Evolutionary conservation across 1,284 basidiomycete genomes (phyloP).

Genomic region (Acaromyces ingoldii): DNA sequence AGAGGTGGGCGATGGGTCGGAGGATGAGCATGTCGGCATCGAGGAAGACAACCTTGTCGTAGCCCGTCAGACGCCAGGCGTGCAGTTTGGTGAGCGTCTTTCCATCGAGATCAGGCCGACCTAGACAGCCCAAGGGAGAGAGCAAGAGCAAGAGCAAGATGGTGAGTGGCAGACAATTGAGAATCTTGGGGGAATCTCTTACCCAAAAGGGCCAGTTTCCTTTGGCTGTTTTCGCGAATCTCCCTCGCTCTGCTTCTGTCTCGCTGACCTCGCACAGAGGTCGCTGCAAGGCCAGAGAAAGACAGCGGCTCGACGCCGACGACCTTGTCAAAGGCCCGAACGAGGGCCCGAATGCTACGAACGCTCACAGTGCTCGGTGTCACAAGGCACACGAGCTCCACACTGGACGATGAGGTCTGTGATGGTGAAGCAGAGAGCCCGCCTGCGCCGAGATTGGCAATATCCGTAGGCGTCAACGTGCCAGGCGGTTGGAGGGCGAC

Average conservation of each 20-base stretch:
- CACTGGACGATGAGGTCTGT: too few relatives aligned
- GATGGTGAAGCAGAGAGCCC: constrained; percentile 47
- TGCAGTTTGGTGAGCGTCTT: constrained; percentile 87
- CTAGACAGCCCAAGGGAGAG: too few relatives aligned
- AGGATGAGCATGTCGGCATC: constrained; percentile 93
- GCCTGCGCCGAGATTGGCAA: constrained; percentile 8
- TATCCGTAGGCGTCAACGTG: background rate
- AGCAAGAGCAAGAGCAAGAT: background rate
- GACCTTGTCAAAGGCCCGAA: constrained; percentile 69
- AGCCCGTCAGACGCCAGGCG: constrained; percentile 81
- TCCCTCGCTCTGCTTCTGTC: background rate
- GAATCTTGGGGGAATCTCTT: constrained; percentile 55
- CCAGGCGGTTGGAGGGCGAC: constrained; percentile 4
- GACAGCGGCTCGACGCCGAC: constrained; percentile 67
- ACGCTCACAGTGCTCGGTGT: constrained; percentile 88
- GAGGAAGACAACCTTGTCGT: constrained; percentile 83
- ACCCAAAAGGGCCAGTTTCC: constrained; percentile 76
- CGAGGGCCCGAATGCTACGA: constrained; percentile 71
- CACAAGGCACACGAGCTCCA: constrained; percentile 70
- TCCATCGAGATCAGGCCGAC: constrained; percentile 73
- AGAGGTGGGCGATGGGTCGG: constrained; percentile 37
- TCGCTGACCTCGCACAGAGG: background rate
- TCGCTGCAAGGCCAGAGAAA: constrained; percentile 18
- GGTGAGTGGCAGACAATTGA: too few relatives aligned
- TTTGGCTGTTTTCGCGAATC: constrained; percentile 53